Conservation (phyloP, 306 rosid species). For the Cotoneaster glaucophyllus region DNA sequence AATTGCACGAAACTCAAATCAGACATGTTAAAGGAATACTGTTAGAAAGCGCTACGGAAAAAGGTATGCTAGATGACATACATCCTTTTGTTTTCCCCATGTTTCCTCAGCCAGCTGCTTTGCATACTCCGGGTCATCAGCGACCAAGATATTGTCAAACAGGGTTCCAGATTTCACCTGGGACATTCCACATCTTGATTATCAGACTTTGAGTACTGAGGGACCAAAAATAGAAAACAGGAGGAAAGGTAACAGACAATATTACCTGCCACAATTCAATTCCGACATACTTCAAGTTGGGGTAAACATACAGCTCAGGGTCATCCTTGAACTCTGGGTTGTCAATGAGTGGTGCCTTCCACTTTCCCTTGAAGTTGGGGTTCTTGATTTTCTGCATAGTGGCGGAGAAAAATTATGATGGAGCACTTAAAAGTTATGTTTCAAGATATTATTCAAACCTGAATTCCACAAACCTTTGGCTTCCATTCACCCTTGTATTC, state of each 20-base stretch:
- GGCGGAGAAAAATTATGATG: slow-evolving; percentile 9
- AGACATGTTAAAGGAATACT: background rate
- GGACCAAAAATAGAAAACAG: background rate
- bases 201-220: slow-evolving; percentile 17
- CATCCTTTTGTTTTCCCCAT: slow-evolving; percentile 95
- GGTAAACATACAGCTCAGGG: slow-evolving; percentile 88
- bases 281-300: slow-evolving; percentile 86
- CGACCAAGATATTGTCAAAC: slow-evolving; percentile 76
- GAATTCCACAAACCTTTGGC: slow-evolving; percentile 62
- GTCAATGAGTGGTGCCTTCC: slow-evolving; percentile 96
- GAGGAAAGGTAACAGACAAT: background rate
- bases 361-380: slow-evolving; percentile 85
- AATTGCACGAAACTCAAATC: slow-evolving; percentile 15
- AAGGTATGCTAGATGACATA: slow-evolving; percentile 21
- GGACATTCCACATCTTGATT: slow-evolving; percentile 7
- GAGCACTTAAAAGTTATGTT: background rate
- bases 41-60: background rate
- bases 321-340: slow-evolving; percentile 98
- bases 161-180: slow-evolving; percentile 99
- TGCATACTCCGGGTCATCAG: slow-evolving; percentile 92
- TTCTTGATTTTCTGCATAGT: slow-evolving; percentile 82
- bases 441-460: background rate
- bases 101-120: slow-evolving; percentile 86
- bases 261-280: slow-evolving; percentile 99
- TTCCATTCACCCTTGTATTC: slow-evolving; percentile 98